A percentile compares a stretch with the other conserved stretches of the same genome.
Evolutionary conservation across 2,329 filamentous ascomycete species (phyloP).

Genomic region (Sphaerulina musiva): DNA sequence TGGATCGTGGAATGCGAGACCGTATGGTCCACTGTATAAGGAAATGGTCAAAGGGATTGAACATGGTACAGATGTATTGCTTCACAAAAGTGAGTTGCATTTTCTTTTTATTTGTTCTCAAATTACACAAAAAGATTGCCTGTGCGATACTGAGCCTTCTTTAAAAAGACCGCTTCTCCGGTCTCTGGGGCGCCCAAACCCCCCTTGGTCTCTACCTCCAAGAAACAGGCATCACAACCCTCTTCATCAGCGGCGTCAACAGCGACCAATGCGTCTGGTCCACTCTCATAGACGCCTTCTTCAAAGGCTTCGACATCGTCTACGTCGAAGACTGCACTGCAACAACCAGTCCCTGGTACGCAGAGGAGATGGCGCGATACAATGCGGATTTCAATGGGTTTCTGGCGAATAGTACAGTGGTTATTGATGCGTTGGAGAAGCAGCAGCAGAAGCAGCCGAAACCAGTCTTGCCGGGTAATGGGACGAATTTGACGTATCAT

Average conservation of each 20-base stretch:
- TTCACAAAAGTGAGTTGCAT: slow-evolving; percentile 29
- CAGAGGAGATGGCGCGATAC: slow-evolving; percentile 29
- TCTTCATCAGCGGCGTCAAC: slow-evolving; percentile 33
- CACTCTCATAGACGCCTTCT: slow-evolving; percentile 31
- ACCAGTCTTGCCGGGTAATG: neutral
- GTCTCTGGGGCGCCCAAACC: slow-evolving; percentile 32
- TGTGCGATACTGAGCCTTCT: neutral
- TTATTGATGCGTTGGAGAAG: slow-evolving; percentile 15
- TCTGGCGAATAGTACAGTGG: slow-evolving; percentile 17
- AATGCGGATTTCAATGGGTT: slow-evolving; percentile 26
- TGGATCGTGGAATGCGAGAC: slow-evolving; percentile 30
- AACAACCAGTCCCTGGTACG: slow-evolving; percentile 30
- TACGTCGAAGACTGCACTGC: slow-evolving; percentile 30
- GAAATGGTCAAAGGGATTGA: slow-evolving; percentile 26
- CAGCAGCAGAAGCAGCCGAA: slow-evolving; percentile 3
- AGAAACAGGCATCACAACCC: slow-evolving; percentile 31
- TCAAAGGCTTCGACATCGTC: slow-evolving; percentile 32
- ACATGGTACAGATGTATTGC: slow-evolving; percentile 28
- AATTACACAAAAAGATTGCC: slow-evolving; percentile 10
- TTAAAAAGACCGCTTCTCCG: slow-evolving; percentile 15
- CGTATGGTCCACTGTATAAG: slow-evolving; percentile 27
- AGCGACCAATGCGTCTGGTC: slow-evolving; percentile 33
- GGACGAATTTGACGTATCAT: neutral
- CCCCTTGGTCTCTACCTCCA: slow-evolving; percentile 30
- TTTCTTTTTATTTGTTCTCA: too few relatives aligned